Base-by-base conservation (phyloP, 1,284 basidiomycete genomes). In the Tilletiopsis washingtonensis region DNA sequence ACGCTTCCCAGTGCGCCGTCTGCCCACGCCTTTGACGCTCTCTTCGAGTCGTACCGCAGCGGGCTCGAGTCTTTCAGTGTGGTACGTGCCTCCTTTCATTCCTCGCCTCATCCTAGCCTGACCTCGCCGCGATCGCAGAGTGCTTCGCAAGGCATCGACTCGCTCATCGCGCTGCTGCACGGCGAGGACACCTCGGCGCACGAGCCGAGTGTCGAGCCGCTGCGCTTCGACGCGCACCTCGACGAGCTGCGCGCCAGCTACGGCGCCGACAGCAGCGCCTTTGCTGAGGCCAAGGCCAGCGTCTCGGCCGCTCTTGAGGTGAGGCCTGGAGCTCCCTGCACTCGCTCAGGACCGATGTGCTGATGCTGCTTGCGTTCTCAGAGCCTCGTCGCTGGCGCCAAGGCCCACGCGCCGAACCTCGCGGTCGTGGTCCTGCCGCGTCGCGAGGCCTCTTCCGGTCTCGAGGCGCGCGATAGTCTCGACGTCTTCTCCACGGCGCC, bases 351-450 rank as follows among this genome's bases (percentile, higher is more conserved):
- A n/a, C n/a, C n/a, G n/a, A n/a, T n/a, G n/a, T n/a, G n/a, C n/a
- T n/a, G n/a, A n/a, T n/a, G n/a, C n/a, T n/a, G n/a, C n/a, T n/a
- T n/a, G n/a, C n/a, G n/a, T 34, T 34, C 32, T 17, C 3, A 11
- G 32, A 34, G 32, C 17, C 32, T 34, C 12, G 32, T 17, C 2
- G 32, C 32, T 17, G 32, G 58, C 12, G 29, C 51, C 25, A 49
- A 58, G 14, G 51, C 52, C 2, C 56, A 54, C 11, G 26, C 45
- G 7, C 47, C 56, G 12, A 49, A 52, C 20, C 43, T 62, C 37
- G 59, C 57, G 3, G 55, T 63, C 37, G 49, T 63, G 23, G 51
- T 59, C 45, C 56, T 57, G 23, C 45, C 52, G 7, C n/a, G 27
- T 20, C 39, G 44, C 26, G 51, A 49, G 2, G 43, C 6, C 37